phyloP scores from a whole-genome alignment of 2,329 filamentous ascomycete genomes.

The Pseudogymnoascus sp. region DNA sequence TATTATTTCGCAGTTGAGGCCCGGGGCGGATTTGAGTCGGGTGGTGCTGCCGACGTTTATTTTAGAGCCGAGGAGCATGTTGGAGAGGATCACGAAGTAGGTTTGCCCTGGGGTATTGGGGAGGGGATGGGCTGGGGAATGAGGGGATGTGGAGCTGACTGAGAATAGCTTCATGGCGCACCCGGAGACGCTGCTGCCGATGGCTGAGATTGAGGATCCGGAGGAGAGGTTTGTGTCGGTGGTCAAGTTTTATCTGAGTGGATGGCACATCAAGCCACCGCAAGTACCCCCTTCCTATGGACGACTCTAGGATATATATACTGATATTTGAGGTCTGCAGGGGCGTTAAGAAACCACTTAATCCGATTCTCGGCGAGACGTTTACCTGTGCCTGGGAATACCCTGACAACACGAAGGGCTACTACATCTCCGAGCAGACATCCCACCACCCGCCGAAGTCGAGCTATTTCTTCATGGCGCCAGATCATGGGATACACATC shows the following conservation, averaged over 20 bases:
- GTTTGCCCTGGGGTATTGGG: constrained; percentile 25
- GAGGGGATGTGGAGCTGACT: constrained; percentile 14
- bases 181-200: constrained; percentile 85
- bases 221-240: constrained; percentile 85
- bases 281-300: constrained; percentile 39
- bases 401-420: constrained; percentile 72
- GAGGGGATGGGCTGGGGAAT: neutral
- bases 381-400: constrained; percentile 97
- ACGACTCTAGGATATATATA: neutral
- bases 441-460: constrained; percentile 98
- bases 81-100: constrained; percentile 97
- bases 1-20: constrained; percentile 93
- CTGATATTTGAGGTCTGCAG: constrained; percentile 35
- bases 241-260: constrained; percentile 95
- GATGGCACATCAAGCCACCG: constrained; percentile 98
- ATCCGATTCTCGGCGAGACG: constrained; percentile 89
- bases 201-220: constrained; percentile 81
- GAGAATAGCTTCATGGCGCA: constrained; percentile 90
- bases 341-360: constrained; percentile 95
- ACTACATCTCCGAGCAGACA: constrained; percentile 96
- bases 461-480: constrained; percentile 97
- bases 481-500: constrained; percentile 86
- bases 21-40: constrained; percentile 87
- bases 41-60: constrained; percentile 97
- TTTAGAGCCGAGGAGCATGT: constrained; percentile 92